Conservation (phyloP, 495 filamentous ascomycete species). For the Usnea hakonensis region DNA sequence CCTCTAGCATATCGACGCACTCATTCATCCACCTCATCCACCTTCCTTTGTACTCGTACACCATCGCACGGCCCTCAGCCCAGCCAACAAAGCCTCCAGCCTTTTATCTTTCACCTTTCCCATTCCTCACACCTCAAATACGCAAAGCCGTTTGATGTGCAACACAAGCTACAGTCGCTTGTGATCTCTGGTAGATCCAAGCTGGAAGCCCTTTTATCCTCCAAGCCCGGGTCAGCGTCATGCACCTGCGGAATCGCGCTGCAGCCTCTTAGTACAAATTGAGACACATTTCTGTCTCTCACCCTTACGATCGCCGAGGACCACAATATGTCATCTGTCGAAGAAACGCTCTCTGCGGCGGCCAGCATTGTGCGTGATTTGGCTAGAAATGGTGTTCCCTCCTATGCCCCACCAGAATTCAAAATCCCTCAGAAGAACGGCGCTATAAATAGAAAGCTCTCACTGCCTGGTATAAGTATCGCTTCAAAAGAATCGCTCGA, state of each 20-base stretch:
- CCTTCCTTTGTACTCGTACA: slow-evolving; percentile 14
- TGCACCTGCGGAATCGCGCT: slow-evolving; percentile 7
- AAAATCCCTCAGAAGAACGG: slow-evolving; percentile 31
- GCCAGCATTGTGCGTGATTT: slow-evolving; percentile 56
- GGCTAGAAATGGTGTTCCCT: slow-evolving; percentile 42
- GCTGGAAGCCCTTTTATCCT: background rate
- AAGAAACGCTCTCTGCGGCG: slow-evolving; percentile 55
- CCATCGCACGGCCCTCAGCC: slow-evolving; percentile 1
- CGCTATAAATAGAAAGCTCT: slow-evolving; percentile 40
- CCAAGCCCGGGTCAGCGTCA: background rate
- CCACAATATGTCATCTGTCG: slow-evolving; percentile 32
- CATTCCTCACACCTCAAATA: background rate
- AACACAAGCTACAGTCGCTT: background rate
- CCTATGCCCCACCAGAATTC: slow-evolving; percentile 34
- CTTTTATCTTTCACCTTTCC: background rate
- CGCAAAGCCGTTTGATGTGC: background rate
- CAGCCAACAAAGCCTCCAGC: background rate
- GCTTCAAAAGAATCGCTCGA: slow-evolving; percentile 61
- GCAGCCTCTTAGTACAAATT: background rate
- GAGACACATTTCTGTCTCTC: background rate
- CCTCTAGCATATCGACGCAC: background rate
- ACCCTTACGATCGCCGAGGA: background rate
- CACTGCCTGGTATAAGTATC: slow-evolving; percentile 56
- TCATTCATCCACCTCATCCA: background rate
- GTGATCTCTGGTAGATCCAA: slow-evolving; percentile 18